A percentile compares a stretch with the other conserved stretches of the same genome.
Evolutionary conservation across 257 asterid genomes (phyloP).

Genomic region (Ilex asprella): DNA sequence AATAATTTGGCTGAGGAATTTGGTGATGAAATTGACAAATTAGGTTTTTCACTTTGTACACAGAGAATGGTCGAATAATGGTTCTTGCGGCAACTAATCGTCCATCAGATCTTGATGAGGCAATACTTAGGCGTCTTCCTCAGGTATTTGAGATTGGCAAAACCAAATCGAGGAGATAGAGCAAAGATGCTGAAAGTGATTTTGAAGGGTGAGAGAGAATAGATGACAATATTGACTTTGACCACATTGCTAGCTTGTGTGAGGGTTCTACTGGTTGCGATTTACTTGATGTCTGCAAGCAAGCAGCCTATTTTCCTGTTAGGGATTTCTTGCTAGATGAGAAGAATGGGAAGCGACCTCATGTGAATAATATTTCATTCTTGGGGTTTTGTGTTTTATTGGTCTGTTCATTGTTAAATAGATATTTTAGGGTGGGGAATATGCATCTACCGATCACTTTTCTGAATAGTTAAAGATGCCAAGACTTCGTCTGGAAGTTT

Average conservation of each 20-base stretch:
- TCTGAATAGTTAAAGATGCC: no score
- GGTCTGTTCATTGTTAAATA: no score
- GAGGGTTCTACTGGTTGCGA: constrained; percentile 64
- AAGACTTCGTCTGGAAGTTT: no score
- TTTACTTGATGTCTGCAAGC: constrained; percentile 82
- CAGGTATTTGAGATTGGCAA: constrained; percentile 87
- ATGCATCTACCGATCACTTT: no score
- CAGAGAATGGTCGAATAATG: constrained; percentile 83
- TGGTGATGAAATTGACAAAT: no score
- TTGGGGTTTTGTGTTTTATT: no score
- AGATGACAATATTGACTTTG: constrained; percentile 55
- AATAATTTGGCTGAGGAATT: not conserved
- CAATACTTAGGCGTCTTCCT: constrained; percentile 91
- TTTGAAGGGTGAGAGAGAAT: constrained; percentile 74
- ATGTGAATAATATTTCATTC: constrained; percentile 30
- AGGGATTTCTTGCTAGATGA: constrained; percentile 73
- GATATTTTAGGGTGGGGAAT: no score
- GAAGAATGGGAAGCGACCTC: constrained; percentile 42
- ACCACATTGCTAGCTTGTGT: constrained; percentile 32
- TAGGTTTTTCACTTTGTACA: constrained; percentile 4
- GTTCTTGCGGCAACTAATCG: constrained; percentile 97
- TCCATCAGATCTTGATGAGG: constrained; percentile 98
- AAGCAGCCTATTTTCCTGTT: constrained; percentile 84
- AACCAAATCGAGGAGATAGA: constrained; percentile 61
- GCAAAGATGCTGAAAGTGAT: constrained; percentile 71